A percentile compares a stretch with the other conserved stretches of the same genome.
Evolutionary conservation across 768 basidiomycete species (phyloP).

Genomic region (Hygrocybe punicea): DNA sequence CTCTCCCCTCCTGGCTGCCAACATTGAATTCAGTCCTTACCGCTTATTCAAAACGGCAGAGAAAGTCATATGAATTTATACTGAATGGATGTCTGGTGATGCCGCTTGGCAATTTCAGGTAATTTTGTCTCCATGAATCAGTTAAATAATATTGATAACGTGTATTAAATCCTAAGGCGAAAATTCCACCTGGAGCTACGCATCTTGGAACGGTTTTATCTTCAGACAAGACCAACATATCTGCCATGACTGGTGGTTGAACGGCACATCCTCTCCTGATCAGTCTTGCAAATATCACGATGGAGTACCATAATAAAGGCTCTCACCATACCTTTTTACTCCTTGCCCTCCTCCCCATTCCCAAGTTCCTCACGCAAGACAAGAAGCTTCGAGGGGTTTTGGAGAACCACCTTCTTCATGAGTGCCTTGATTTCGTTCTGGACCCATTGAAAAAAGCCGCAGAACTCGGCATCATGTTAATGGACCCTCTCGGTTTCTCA

Average conservation of each 20-base stretch:
- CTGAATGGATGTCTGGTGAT: constrained; percentile 24
- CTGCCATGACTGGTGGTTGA: constrained; percentile 28
- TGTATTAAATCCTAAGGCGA: constrained; percentile 10
- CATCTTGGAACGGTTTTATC: constrained; percentile 28
- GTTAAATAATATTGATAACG: not conserved
- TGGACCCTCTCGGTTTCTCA: constrained; percentile 23
- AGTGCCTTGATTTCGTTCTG: constrained; percentile 28
- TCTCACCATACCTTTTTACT: constrained; percentile 29
- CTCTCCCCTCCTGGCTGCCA: constrained; percentile 19
- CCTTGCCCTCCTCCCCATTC: constrained; percentile 30
- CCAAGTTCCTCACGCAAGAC: constrained; percentile 24
- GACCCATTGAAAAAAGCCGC: constrained; percentile 30
- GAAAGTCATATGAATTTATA: constrained; percentile 11
- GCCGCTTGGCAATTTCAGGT: constrained; percentile 28
- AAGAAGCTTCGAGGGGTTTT: constrained; percentile 25
- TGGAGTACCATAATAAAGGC: constrained; percentile 29
- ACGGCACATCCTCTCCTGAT: constrained; percentile 32
- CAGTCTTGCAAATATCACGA: constrained; percentile 31
- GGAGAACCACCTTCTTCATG: constrained; percentile 27
- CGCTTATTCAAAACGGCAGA: constrained; percentile 14
- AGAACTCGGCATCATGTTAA: constrained; percentile 24
- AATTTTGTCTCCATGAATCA: constrained; percentile 1
- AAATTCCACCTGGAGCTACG: constrained; percentile 22
- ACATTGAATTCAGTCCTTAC: constrained; percentile 20
- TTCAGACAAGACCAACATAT: constrained; percentile 35